phyloP scores from a whole-genome alignment of 495 filamentous ascomycete genomes.

The Neurospora hispaniola region DNA sequence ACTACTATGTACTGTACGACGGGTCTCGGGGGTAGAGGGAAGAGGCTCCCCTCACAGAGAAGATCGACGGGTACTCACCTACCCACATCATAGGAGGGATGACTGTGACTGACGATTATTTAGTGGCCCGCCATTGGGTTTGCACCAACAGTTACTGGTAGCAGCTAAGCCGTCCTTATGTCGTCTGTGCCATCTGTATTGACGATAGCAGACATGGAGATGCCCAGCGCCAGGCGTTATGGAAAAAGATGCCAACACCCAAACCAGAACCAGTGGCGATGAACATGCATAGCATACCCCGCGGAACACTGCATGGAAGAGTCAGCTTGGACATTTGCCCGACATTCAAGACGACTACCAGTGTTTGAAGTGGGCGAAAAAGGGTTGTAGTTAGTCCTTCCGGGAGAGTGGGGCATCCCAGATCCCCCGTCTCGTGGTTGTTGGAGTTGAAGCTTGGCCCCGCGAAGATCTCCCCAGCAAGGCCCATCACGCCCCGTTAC shows the following conservation, averaged over 20 bases:
- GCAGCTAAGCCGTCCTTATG: background rate
- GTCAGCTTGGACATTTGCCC: background rate
- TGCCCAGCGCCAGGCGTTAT: background rate
- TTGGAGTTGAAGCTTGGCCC: background rate
- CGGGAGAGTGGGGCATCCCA: background rate
- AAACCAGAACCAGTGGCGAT: background rate
- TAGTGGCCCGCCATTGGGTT: background rate
- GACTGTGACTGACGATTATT: background rate
- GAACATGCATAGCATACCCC: background rate
- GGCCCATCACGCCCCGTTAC: background rate
- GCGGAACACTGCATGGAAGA: background rate
- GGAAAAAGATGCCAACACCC: background rate
- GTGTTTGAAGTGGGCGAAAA: background rate
- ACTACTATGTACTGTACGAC: too few species aligned
- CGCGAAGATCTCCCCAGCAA: background rate
- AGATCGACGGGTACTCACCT: background rate
- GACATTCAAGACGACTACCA: background rate
- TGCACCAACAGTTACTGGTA: background rate
- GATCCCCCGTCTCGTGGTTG: background rate
- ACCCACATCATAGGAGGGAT: background rate
- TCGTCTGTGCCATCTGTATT: background rate
- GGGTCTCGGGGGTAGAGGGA: background rate
- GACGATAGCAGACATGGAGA: background rate
- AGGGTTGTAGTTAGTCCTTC: background rate
- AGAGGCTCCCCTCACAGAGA: background rate